phyloP scores from a whole-genome alignment of 2,329 filamentous ascomycete genomes.

The Hypoxylon sp. region DNA sequence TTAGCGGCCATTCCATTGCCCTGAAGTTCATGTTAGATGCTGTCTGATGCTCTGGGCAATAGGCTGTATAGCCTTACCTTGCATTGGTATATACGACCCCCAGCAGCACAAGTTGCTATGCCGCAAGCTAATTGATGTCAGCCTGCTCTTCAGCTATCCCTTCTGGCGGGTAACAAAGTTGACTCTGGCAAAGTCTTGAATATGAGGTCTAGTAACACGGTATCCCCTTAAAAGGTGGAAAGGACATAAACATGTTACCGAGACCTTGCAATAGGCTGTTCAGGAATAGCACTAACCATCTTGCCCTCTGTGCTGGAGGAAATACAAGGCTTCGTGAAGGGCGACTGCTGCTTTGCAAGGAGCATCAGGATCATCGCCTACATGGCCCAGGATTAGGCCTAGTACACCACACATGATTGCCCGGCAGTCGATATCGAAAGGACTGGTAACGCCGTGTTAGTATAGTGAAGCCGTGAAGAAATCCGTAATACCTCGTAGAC shows the following conservation, averaged over 20 bases:
- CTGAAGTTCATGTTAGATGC: constrained; percentile 22
- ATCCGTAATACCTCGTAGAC: constrained; percentile 5
- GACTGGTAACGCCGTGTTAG: constrained; percentile 20
- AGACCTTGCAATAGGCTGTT: neutral
- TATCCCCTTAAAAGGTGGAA: neutral
- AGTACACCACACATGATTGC: constrained; percentile 72
- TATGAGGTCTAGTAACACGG: neutral
- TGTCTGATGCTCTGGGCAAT: neutral
- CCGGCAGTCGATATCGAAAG: neutral
- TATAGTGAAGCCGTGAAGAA: neutral
- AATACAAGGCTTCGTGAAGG: constrained; percentile 58
- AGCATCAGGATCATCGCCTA: constrained; percentile 57
- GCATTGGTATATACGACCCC: constrained; percentile 86
- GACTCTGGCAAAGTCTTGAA: neutral
- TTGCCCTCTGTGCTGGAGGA: constrained; percentile 74
- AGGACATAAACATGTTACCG: neutral
- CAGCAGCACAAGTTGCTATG: constrained; percentile 79
- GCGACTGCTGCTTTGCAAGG: constrained; percentile 69
- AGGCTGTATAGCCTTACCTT: constrained; percentile 61
- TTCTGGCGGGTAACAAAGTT: neutral
- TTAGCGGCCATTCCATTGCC: constrained; percentile 88
- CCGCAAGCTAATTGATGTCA: constrained; percentile 64
- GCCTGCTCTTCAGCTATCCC: neutral
- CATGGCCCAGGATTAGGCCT: constrained; percentile 70
- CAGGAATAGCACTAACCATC: constrained; percentile 68